phyloP scores from a whole-genome alignment of 345 rosid genomes.

The Salix udensis region DNA sequence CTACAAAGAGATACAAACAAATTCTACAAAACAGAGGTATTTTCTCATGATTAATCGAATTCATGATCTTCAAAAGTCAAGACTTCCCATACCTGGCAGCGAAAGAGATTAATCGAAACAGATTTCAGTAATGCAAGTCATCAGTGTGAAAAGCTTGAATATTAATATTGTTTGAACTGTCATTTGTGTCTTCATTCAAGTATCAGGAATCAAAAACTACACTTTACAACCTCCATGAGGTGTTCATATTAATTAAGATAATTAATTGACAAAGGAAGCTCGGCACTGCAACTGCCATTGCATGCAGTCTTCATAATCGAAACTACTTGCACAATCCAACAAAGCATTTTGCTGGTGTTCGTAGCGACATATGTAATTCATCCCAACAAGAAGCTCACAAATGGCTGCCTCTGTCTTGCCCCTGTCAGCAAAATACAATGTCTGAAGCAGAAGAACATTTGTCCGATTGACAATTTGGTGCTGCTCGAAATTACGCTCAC shows the following conservation, averaged over 20 bases:
- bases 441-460: conserved; percentile 79
- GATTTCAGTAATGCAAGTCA: conserved; percentile 7
- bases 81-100: conserved; percentile 25
- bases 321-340: conserved; percentile 89
- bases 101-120: conserved; percentile 28
- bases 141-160: conserved; percentile 17
- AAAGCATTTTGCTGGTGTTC: conserved; percentile 86
- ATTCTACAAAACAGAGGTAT: conserved; percentile 5
- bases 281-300: conserved; percentile 79
- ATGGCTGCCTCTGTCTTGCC: conserved; percentile 71
- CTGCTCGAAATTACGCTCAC: conserved; percentile 90
- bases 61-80: conserved; percentile 27
- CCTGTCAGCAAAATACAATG: conserved; percentile 87
- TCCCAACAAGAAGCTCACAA: conserved; percentile 81
- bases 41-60: conserved; percentile 17
- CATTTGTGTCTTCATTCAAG: conserved; percentile 21
- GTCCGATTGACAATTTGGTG: conserved; percentile 76
- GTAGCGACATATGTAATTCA: conserved; percentile 89
- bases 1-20: conserved; percentile 11
- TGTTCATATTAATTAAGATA: conserved; percentile 13
- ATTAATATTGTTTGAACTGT: conserved; percentile 21
- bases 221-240: conserved; percentile 22
- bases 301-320: conserved; percentile 87
- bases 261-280: conserved; percentile 37
- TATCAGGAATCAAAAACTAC: conserved; percentile 21